Evolutionary conservation across 225 moss, liverwort and hornwort genomes (phyloP), one percentile per base, ranked within the genome.

Genomic region (Asterella californica): DNA sequence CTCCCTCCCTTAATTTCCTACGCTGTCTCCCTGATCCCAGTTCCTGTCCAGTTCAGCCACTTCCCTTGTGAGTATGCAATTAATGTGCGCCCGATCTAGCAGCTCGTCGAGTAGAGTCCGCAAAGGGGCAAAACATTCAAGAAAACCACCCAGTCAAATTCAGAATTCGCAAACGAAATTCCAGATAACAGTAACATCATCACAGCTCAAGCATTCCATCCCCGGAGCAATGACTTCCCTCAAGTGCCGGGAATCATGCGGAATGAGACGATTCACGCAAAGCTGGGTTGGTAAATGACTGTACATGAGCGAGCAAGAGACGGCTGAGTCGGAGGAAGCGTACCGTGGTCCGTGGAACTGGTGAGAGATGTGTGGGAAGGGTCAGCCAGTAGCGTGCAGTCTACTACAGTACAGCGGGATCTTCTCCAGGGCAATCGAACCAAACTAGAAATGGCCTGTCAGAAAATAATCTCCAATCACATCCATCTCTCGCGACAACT

Each of bases 271-370:
- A 74, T 52, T 74, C 74, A 33, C 2, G 37, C 36, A 8, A 38
- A 37, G 53, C 24, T 6, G 18, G 54, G 19, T 7, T 37, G 75
- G 38, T 36, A 57, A 76, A 59, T 21, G 4, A 38, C 75, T 33
- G 55, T 76, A 59, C 75, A 59, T 36, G 57, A 21, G 25, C 37
- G 38, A 37, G 59, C 37, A 24, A 75, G 33, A 74, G 52, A 14
- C 50, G 52, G 74, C 74, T 27, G 52, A 54, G 74, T 30, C 25
- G 19, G 64, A 22, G 72, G 72, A 54, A 49, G 50, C 17, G 53
- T 74, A 54, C 52, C 53, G 52, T 33, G 74, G 54, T 33, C 52
- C 53, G 52, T 33, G 74, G 54, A 19, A 59, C 55, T 76, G 75
- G 75, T 25, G 45, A 46, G 7, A 25, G 45, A 19, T 2, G 45